phyloP scores from a whole-genome alignment of 192 early-diverging fungal genomes.

The Coemansia guatemalensis region DNA sequence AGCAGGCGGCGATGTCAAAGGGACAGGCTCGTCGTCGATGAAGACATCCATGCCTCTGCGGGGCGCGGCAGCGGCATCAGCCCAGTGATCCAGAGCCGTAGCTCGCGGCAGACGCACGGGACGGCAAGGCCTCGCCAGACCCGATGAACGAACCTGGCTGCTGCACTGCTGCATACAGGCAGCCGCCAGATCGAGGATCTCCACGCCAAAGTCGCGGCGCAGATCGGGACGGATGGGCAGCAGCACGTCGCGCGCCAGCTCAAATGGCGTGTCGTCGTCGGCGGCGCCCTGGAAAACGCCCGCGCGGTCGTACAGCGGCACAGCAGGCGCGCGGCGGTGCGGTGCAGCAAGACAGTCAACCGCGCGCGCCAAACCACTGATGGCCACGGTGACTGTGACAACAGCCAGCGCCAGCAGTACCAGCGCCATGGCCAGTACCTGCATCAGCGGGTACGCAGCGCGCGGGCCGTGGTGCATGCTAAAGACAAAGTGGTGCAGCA shows the following conservation, averaged over 20 bases:
- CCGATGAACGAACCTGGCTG: slow-evolving; percentile 33
- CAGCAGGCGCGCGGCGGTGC: slow-evolving; percentile 2
- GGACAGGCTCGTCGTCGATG: slow-evolving; percentile 41
- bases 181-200: slow-evolving; percentile 50
- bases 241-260: slow-evolving; percentile 15
- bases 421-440: slow-evolving; percentile 43
- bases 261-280: slow-evolving; percentile 27
- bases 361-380: slow-evolving; percentile 30
- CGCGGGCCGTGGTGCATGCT: slow-evolving; percentile 30
- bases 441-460: slow-evolving; percentile 44
- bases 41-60: slow-evolving; percentile 22
- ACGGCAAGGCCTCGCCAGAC: slow-evolving; percentile 26
- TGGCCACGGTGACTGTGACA: slow-evolving; percentile 31
- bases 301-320: slow-evolving; percentile 31
- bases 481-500: slow-evolving; percentile 43
- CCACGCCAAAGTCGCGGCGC: slow-evolving; percentile 45
- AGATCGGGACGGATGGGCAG: slow-evolving; percentile 34
- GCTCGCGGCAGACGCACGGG: slow-evolving; percentile 38
- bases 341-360: slow-evolving; percentile 24
- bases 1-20: background rate
- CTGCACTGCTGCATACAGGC: slow-evolving; percentile 51
- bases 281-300: slow-evolving; percentile 38
- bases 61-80: background rate
- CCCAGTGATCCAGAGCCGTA: slow-evolving; percentile 39
- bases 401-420: slow-evolving; percentile 28